These are phyloP conservation scores for Helichrysum umbraculigerum DNA, from an alignment of 129 eudicot genomes.

Conservation along the genomic window DNA sequence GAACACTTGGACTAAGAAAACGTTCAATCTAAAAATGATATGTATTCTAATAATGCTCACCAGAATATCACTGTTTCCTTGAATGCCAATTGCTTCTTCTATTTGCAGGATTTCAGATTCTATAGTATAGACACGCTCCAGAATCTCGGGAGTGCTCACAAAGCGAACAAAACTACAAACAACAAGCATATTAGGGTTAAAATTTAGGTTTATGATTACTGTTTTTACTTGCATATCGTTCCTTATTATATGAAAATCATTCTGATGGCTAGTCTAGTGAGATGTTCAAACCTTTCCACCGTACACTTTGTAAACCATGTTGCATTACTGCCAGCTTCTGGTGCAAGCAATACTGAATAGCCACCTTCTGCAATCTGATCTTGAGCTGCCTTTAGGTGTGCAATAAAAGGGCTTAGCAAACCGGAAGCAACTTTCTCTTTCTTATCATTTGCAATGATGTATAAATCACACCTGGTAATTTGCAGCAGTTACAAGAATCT, in stretches of 20 bases:
- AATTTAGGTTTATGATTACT: background rate
- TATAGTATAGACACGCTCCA: slow-evolving; percentile 89
- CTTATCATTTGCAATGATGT: slow-evolving; percentile 75
- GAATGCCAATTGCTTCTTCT: slow-evolving; percentile 71
- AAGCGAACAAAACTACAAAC: slow-evolving; percentile 86
- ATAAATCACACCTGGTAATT: slow-evolving; percentile 78
- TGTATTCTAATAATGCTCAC: slow-evolving; percentile 17
- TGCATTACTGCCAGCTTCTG: slow-evolving; percentile 49
- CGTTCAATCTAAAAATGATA: background rate
- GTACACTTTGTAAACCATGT: slow-evolving; percentile 93
- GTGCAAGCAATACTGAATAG: slow-evolving; percentile 84
- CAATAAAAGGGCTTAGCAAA: slow-evolving; percentile 77
- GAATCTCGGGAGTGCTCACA: slow-evolving; percentile 95
- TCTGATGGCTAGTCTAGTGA: background rate
- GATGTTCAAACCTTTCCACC: slow-evolving; percentile 58
- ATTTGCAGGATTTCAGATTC: slow-evolving; percentile 91
- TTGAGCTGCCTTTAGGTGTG: slow-evolving; percentile 83
- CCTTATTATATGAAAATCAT: background rate
- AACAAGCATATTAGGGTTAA: slow-evolving; percentile 24
- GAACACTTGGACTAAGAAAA: slow-evolving; percentile 6
- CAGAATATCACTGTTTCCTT: slow-evolving; percentile 51
- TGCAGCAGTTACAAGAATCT: slow-evolving; percentile 21
- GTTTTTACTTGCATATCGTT: background rate
- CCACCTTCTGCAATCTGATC: slow-evolving; percentile 95
- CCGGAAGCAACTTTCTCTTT: slow-evolving; percentile 91